Conservation (phyloP, 2,329 filamentous ascomycete species). For the Mariannaea elegans region DNA sequence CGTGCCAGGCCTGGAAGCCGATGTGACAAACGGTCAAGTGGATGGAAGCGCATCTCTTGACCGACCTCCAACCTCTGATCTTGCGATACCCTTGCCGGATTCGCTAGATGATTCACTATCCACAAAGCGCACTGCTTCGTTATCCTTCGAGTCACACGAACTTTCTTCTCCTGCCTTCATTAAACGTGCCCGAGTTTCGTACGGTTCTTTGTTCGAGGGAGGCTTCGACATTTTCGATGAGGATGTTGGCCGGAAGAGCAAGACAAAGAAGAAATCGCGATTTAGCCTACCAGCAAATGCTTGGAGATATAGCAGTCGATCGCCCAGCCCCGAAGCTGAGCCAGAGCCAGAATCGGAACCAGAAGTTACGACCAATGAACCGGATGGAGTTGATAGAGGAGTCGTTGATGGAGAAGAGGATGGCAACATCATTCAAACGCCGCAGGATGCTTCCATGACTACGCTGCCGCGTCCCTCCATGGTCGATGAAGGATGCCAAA, state of each 20-base stretch:
- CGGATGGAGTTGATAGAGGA: slow-evolving; percentile 21
- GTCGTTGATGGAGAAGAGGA: slow-evolving; percentile 19
- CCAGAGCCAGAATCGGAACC: slow-evolving; percentile 22
- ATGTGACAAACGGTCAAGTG: slow-evolving; percentile 29
- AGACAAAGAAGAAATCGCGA: slow-evolving; percentile 70
- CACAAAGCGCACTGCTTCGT: slow-evolving; percentile 46
- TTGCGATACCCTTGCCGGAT: slow-evolving; percentile 27
- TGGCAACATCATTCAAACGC: slow-evolving; percentile 15
- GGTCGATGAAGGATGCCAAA: slow-evolving; percentile 50
- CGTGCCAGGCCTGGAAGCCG: slow-evolving; percentile 29
- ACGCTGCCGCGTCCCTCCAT: slow-evolving; percentile 41
- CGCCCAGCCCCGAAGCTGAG: slow-evolving; percentile 72
- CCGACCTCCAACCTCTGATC: slow-evolving; percentile 17
- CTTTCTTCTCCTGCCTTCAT: slow-evolving; percentile 84
- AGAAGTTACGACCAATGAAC: slow-evolving; percentile 32
- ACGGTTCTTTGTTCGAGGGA: slow-evolving; percentile 71
- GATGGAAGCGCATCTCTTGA: slow-evolving; percentile 12
- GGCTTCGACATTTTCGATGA: slow-evolving; percentile 76
- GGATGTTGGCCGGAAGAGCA: slow-evolving; percentile 49
- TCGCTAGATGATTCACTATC: slow-evolving; percentile 35
- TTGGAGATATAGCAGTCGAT: slow-evolving; percentile 80
- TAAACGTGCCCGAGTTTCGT: slow-evolving; percentile 75
- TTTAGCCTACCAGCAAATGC: slow-evolving; percentile 71
- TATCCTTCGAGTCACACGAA: slow-evolving; percentile 55
- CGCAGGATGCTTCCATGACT: slow-evolving; percentile 20